phyloP scores from a whole-genome alignment of 192 early-diverging fungal genomes.

The Podila horticola region DNA sequence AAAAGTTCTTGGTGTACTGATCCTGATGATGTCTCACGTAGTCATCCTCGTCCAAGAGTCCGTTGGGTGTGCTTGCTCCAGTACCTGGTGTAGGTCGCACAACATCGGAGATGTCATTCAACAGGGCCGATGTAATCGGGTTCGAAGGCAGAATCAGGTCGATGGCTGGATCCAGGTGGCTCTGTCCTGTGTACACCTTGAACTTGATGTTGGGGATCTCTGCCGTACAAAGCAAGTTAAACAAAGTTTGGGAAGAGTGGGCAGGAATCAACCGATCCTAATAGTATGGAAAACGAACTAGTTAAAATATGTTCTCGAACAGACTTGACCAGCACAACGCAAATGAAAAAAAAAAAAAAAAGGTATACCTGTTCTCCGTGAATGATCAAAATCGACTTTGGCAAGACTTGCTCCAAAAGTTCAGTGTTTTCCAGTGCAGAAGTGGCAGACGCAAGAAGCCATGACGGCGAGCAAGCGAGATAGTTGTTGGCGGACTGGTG shows the following conservation, averaged over 20 bases:
- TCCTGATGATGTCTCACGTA: slow-evolving; percentile 38
- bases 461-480: slow-evolving; percentile 46
- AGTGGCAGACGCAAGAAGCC: slow-evolving; percentile 33
- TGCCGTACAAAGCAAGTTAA: slow-evolving; percentile 36
- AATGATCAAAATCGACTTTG: slow-evolving; percentile 45
- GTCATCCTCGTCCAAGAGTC: slow-evolving; percentile 21
- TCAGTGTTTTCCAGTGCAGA: slow-evolving; percentile 26
- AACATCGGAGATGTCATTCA: slow-evolving; percentile 46
- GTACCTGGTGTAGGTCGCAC: slow-evolving; percentile 20
- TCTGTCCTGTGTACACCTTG: slow-evolving; percentile 46
- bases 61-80: slow-evolving; percentile 37
- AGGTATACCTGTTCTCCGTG: slow-evolving; percentile 27
- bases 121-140: slow-evolving; percentile 29
- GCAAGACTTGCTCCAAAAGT: slow-evolving; percentile 39
- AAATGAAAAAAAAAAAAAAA: neutral
- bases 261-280: slow-evolving; percentile 40
- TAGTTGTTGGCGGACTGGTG: slow-evolving; percentile 50
- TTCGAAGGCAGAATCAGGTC: slow-evolving; percentile 47
- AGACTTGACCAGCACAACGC: neutral
- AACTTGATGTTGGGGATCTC: slow-evolving; percentile 52
- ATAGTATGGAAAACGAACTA: neutral
- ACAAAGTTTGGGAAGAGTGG: slow-evolving; percentile 35
- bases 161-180: slow-evolving; percentile 44
- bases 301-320: neutral
- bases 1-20: slow-evolving; percentile 28